Conservation (phyloP, 176 grass and related monocot species). For the Ensete ventricosum region DNA sequence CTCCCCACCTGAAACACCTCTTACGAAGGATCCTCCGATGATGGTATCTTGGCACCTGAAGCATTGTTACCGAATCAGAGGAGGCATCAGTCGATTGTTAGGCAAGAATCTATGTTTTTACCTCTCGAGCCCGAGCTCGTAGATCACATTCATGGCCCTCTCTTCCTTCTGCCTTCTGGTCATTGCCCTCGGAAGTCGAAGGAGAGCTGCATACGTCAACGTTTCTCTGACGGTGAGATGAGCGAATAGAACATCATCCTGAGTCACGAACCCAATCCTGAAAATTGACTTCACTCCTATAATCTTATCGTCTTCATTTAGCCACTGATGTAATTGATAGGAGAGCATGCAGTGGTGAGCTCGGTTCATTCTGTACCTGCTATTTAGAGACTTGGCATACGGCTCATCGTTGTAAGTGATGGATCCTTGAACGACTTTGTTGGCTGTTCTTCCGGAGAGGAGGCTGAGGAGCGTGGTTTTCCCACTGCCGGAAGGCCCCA, state of each 20-base stretch:
- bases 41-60: slow-evolving; percentile 90
- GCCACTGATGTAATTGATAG: no score
- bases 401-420: slow-evolving; percentile 74
- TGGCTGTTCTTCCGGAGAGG: slow-evolving; percentile 48
- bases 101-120: slow-evolving; percentile 5
- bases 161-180: slow-evolving; percentile 69
- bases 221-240: slow-evolving; percentile 98
- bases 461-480: slow-evolving; percentile 91
- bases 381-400: slow-evolving; percentile 74
- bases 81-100: not conserved
- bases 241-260: slow-evolving; percentile 95
- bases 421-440: slow-evolving; percentile 35
- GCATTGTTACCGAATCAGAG: not conserved
- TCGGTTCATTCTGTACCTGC: slow-evolving; percentile 36
- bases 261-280: slow-evolving; percentile 99
- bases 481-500: slow-evolving; percentile 85
- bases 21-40: slow-evolving; percentile 92
- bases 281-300: not conserved
- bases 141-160: slow-evolving; percentile 77
- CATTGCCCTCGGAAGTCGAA: slow-evolving; percentile 80
- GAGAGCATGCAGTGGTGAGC: not conserved
- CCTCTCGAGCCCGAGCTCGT: slow-evolving; percentile 94
- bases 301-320: no score
- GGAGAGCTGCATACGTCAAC: slow-evolving; percentile 71
- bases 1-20: slow-evolving; percentile 93